A percentile compares a stretch with the other conserved stretches of the same genome.
Evolutionary conservation across 306 rosid genomes (phyloP).

Genomic region (Trifolium dubium): DNA sequence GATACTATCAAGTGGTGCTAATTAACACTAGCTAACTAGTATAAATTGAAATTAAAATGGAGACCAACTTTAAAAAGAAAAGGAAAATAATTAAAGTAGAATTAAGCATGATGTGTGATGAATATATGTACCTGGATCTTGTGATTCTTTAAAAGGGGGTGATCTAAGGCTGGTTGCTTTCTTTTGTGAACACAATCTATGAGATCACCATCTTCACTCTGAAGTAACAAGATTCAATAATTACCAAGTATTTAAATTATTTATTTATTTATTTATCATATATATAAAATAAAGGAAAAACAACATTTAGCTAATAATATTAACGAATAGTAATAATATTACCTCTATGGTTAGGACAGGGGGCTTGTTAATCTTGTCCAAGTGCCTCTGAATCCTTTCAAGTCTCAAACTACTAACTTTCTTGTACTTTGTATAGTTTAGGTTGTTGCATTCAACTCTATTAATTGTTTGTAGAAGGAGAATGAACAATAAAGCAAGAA

Average conservation of each 20-base stretch:
- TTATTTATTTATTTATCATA: background rate
- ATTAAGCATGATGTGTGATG: background rate
- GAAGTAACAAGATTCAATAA: conserved; percentile 24
- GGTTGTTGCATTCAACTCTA: conserved; percentile 38
- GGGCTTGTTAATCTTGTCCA: conserved; percentile 84
- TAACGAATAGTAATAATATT: background rate
- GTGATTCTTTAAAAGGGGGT: conserved; percentile 64
- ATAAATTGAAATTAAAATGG: background rate
- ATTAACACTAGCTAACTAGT: background rate
- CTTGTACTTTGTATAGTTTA: conserved; percentile 60
- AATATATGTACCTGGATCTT: conserved; percentile 57
- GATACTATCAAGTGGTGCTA: background rate
- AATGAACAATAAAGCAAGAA: conserved; percentile 36
- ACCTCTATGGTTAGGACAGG: conserved; percentile 76
- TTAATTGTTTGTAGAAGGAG: conserved; percentile 42
- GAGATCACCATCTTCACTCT: conserved; percentile 80
- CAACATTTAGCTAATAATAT: background rate
- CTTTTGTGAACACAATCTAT: conserved; percentile 66
- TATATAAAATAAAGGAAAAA: background rate
- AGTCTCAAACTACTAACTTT: conserved; percentile 72
- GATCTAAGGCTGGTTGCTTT: conserved; percentile 69
- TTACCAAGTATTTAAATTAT: background rate
- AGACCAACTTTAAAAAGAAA: background rate
- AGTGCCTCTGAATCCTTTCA: conserved; percentile 75
- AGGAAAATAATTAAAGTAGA: background rate